Base-by-base conservation (phyloP, 306 rosid species). In the Delonix regia region DNA sequence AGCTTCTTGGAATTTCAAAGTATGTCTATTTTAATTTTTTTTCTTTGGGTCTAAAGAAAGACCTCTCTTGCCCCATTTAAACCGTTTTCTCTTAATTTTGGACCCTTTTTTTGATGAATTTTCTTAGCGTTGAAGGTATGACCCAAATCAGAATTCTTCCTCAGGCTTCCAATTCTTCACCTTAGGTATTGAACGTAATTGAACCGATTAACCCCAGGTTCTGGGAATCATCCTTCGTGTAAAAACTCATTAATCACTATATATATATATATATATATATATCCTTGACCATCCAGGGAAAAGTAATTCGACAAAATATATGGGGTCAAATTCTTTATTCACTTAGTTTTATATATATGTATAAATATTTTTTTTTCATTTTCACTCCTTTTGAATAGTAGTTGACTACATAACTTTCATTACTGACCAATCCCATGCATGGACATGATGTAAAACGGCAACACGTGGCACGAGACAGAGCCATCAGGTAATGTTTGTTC, bases 11-110 rank as follows among this genome's bases (percentile, higher is more conserved):
- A 76, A 75, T 83, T 86, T 83, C 82, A 81, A 80, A 72, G 21
- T 38, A 39, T n/a, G n/a, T n/a, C n/a, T n/a, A 18, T 22, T n/a
- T 9, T 36, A 30, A 63, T 2, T 64, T 64, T n/a, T 62, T 67
- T 52, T 71, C 19, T 55, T 42, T 47, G 25, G 60, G 87, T 87
- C 88, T 77, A 75, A 68, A 69, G 66, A 90, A 84, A 75, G 87
- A 90, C 90, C 60, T 5, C 19, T 47, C 49, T 64, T 49, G 69
- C 81, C 67, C 86, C 81, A n/a, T 75, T 60, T 78, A 80, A 66
- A 73, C 86, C 71, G 63, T 62, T 60, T 60, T 51, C 57, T 19
- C 74, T 41, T 38, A 5, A 19, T 9, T 65, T 75, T 76, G 77
- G 80, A 78, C 67, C 49, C 36, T 9, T 7, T 16, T 38, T 60